Base-by-base conservation (phyloP, 2,329 filamentous ascomycete genomes). In the Talaromyces sp. region DNA sequence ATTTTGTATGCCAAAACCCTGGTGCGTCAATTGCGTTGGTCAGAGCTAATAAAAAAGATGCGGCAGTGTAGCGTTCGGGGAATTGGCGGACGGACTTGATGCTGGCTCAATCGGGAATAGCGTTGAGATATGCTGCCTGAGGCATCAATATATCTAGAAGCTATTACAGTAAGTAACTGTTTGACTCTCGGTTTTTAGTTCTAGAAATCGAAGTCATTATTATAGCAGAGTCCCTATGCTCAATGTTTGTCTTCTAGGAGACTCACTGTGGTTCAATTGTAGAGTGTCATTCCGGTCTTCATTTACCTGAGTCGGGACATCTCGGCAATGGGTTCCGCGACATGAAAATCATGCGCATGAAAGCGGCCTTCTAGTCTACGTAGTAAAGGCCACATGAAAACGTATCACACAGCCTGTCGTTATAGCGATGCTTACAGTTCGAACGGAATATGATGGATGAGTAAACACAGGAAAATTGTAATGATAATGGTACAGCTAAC, bases 1-100 rank as follows among this genome's bases (percentile, higher is more conserved):
- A 91, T 91, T 66, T 68, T 85, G 81, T 16, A 18, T 25, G 11
- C 52, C 7, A 18, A 14, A 11, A n/a, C 25, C 23, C 48, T 33
- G 9, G n/a, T 21, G 28, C 18, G 48, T n/a, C 48, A 44, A 66
- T 66, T 57, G 69, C 68, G 8, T 18, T 33, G 50, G 12, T 21
- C 12, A n/a, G 7, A 6, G 31, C 6, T 35, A 31, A 54, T 54
- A 23, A 5, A 54, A 16, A 46, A 48, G 63, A 64, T 62, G 42
- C 55, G 16, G 63, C 59, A 28, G 21, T 28, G 21, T 16, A 61
- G 60, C 63, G 61, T 25, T 23, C 50, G 28, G 50, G 21, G 46
- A 54, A 55, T 46, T 62, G 56, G 55, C 58, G 66, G 55, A 31
- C 6, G 55, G 64, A 60, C 63, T 65, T 67, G 67, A 67, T 16